phyloP scores from a whole-genome alignment of 768 basidiomycete genomes.

The Ramaria sp. region DNA sequence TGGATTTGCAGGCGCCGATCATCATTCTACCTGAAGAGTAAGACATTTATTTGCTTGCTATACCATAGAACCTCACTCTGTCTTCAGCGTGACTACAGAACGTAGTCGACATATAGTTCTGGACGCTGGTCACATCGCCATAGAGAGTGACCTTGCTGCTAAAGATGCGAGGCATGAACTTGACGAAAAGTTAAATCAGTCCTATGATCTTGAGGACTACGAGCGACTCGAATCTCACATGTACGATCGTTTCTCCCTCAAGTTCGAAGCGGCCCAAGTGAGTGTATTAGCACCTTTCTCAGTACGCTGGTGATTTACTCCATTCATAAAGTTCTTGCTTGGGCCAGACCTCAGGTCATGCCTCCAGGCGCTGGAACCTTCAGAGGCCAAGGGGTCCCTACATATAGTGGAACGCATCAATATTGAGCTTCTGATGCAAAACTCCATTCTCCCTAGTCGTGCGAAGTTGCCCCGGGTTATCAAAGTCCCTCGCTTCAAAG shows the following conservation, averaged over 20 bases:
- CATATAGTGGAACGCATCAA: constrained; percentile 90
- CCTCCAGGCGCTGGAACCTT: constrained; percentile 60
- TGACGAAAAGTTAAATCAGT: constrained; percentile 70
- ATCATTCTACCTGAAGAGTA: constrained; percentile 96
- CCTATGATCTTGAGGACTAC: constrained; percentile 84
- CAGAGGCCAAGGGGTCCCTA: constrained; percentile 41
- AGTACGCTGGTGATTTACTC: constrained; percentile 3
- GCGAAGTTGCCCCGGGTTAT: constrained; percentile 29
- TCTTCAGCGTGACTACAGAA: constrained; percentile 56
- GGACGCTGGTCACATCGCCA: constrained; percentile 93
- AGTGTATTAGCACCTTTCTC: constrained; percentile 6
- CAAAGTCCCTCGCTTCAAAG: constrained; percentile 79
- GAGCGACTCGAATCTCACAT: constrained; percentile 78
- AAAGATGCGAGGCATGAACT: constrained; percentile 71
- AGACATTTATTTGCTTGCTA: constrained; percentile 8
- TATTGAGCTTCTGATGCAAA: constrained; percentile 81
- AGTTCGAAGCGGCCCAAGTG: constrained; percentile 85
- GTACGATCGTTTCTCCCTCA: constrained; percentile 86
- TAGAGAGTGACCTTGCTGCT: constrained; percentile 82
- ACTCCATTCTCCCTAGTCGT: constrained; percentile 74
- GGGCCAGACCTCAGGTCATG: constrained; percentile 78
- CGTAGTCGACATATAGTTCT: constrained; percentile 80
- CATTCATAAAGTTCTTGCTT: constrained; percentile 61
- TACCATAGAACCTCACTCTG: constrained; percentile 4
- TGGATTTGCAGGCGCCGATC: constrained; percentile 94